Conservation (phyloP, 83 land plant species). For the Picea engelmannii region DNA sequence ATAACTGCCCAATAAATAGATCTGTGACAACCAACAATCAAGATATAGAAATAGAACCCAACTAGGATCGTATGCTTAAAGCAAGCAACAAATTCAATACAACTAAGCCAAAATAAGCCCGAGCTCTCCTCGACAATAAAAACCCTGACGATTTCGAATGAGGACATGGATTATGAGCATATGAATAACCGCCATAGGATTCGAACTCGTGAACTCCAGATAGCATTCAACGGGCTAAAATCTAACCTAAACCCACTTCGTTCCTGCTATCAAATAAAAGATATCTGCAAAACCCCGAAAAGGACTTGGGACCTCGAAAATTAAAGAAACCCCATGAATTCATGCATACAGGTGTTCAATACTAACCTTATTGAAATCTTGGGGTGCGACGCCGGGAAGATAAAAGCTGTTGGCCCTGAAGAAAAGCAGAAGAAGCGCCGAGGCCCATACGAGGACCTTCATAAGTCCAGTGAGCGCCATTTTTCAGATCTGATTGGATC, state of each 20-base stretch:
- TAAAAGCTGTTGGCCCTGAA: constrained; percentile 41
- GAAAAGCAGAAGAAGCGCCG: constrained; percentile 10
- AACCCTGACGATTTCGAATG: not conserved
- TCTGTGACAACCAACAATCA: not conserved
- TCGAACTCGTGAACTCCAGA: too few species aligned
- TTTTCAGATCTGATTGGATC: too few species aligned
- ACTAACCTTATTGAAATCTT: constrained; percentile 53
- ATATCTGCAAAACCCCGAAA: not conserved
- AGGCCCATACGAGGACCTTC: not conserved
- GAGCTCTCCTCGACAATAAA: not conserved
- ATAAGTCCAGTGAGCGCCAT: not conserved
- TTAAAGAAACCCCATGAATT: not conserved
- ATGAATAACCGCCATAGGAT: too few species aligned
- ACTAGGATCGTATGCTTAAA: not conserved
- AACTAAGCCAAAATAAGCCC: not conserved
- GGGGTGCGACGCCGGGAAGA: constrained; percentile 71
- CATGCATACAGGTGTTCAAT: not conserved
- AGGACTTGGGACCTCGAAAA: not conserved
- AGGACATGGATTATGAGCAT: not conserved
- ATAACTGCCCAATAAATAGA: not conserved
- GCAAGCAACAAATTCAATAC: not conserved
- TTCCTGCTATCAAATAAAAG: not conserved
- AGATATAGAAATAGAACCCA: not conserved
- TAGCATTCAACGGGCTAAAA: not conserved
- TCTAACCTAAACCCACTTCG: not conserved